A percentile compares a stretch with the other conserved stretches of the same genome.
Evolutionary conservation across 176 grass and related monocot species (phyloP).

Genomic region (Chloris gayana): DNA sequence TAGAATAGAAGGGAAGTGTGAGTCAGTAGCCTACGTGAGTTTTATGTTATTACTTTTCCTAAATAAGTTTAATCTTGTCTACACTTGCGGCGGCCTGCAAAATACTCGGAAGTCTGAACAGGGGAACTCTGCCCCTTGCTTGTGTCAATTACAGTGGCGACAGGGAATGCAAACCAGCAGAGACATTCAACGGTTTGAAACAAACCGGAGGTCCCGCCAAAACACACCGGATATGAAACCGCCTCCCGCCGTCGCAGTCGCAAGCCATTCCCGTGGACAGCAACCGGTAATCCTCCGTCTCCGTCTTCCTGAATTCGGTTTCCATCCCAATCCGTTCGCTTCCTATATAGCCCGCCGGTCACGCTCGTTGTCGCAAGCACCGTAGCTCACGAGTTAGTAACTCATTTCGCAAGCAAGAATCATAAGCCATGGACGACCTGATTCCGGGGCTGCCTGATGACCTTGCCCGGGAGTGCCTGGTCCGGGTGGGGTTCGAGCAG

Average conservation of each 20-base stretch:
- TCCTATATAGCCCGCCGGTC: not conserved
- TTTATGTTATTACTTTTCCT: too few relatives aligned
- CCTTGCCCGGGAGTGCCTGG: slow-evolving; percentile 75
- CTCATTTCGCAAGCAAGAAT: not conserved
- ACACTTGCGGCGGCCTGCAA: too few relatives aligned
- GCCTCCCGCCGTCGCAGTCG: not conserved
- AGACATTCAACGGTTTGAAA: not conserved
- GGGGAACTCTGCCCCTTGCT: too few relatives aligned
- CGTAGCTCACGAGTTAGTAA: not conserved
- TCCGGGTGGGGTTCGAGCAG: slow-evolving; percentile 56
- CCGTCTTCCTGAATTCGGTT: not conserved
- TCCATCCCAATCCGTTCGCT: not conserved
- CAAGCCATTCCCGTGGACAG: not conserved
- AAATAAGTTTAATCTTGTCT: too few relatives aligned
- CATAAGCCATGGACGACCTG: slow-evolving; percentile 42
- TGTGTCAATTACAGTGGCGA: too few relatives aligned
- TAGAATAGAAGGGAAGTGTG: too few relatives aligned
- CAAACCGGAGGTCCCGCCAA: not conserved
- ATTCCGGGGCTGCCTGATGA: slow-evolving; percentile 82
- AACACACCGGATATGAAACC: not conserved
- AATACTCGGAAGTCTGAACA: too few relatives aligned
- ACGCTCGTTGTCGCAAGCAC: not conserved
- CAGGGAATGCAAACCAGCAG: too few relatives aligned
- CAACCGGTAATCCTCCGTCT: not conserved
- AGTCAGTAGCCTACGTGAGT: too few relatives aligned